Evolutionary conservation across 768 basidiomycete genomes (phyloP).

Genomic region (Macrolepiota dolichaula): DNA sequence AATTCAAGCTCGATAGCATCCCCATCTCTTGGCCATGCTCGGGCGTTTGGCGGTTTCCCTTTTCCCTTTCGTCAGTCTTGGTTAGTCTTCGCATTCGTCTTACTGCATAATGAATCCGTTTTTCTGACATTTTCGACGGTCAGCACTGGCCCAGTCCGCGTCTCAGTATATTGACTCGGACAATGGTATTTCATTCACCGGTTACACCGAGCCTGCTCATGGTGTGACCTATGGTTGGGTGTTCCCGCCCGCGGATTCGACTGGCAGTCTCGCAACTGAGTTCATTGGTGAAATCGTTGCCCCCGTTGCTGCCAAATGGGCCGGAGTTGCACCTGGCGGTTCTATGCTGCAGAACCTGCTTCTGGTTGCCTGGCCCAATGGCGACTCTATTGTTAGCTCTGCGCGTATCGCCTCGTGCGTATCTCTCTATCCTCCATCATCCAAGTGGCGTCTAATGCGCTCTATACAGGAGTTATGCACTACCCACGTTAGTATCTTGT

Average conservation of each 20-base stretch:
- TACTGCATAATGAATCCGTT: not conserved
- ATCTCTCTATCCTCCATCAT: not conserved
- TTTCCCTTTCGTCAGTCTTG: not conserved
- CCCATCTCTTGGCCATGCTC: not conserved
- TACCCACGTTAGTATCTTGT: constrained; percentile 38
- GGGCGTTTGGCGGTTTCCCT: not conserved
- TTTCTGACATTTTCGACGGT: not conserved
- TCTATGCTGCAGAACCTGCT: constrained; percentile 55
- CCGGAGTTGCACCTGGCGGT: constrained; percentile 50
- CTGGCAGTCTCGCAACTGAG: constrained; percentile 40
- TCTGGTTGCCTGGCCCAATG: constrained; percentile 60
- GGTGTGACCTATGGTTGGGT: constrained; percentile 44
- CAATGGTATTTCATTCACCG: constrained; percentile 54
- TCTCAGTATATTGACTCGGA: constrained; percentile 38
- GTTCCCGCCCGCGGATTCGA: constrained; percentile 46
- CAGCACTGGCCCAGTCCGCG: constrained; percentile 31
- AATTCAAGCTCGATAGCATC: not conserved
- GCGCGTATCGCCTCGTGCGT: constrained; percentile 53
- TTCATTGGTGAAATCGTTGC: constrained; percentile 64
- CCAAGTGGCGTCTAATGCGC: not conserved
- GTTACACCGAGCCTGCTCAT: constrained; percentile 39
- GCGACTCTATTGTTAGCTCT: constrained; percentile 47
- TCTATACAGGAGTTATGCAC: constrained; percentile 41
- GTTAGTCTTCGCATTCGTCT: not conserved
- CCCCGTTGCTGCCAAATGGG: constrained; percentile 53